Base-by-base conservation (phyloP, 148 eudicot genomes). In the Rhododendron molle region DNA sequence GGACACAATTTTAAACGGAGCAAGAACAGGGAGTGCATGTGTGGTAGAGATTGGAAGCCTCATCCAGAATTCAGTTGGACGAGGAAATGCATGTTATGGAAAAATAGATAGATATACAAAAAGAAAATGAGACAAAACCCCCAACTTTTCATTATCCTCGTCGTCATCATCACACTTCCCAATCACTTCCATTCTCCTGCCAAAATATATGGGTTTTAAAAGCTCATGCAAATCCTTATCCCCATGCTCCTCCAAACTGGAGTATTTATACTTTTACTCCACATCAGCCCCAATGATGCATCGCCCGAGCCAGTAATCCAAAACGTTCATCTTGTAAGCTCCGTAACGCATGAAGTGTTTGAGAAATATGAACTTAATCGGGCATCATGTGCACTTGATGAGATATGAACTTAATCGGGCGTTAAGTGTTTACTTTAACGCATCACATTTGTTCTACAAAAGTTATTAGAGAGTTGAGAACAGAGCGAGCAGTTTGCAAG, bases 11-110 rank as follows among this genome's bases (percentile, higher is more conserved):
- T 62, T 8, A 62, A 23, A n/a, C n/a, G 18, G 28, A 62, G 60
- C 21, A 54, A 54, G 4, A 54, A 71, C 3, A 14, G 20, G 30
- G 40, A 4, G 36, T 76, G 47, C 44, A 1, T 32, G 34, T 32
- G 72, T 76, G 88, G 88, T 44, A 21, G 85, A 83, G n/a, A 83
- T 28, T 32, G 8, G 47, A 60, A 76, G 76, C 88, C 88, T 83
- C 78, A 83, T 86, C 88, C 74, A 83, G 85, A 81, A 62, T 83
- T 76, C 83, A 76, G 78, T 82, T 65, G 38, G 74, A 28, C 65
- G 4, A 40, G 44, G 47, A 14, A 15, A 13, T 21, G 15, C 72
- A 40, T 52, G 46, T 47, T 54, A 47, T 47, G 49, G 23, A 28
- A 47, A n/a, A 23, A 13, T 32, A 32, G 34, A 32, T 32, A 32